Evolutionary conservation across 2,329 filamentous ascomycete genomes (phyloP).

Genomic region (Sporothrix brasiliensis): DNA sequence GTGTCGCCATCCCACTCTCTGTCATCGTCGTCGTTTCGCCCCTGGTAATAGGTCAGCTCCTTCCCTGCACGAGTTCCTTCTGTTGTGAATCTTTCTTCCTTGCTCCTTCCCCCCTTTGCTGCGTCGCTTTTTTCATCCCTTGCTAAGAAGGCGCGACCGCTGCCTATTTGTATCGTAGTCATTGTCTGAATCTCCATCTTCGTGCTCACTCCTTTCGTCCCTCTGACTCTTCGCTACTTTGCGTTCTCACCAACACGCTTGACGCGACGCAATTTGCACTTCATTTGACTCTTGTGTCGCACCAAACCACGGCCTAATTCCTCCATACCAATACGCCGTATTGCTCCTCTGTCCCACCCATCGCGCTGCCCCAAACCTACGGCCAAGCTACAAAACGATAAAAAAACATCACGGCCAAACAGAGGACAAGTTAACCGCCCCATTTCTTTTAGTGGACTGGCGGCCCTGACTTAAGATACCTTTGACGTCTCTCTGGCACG

Average conservation of each 20-base stretch:
- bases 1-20: slow-evolving; percentile 19
- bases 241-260: slow-evolving; percentile 13
- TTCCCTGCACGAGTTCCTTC: background rate
- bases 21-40: slow-evolving; percentile 7
- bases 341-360: background rate
- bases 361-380: background rate
- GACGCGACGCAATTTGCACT: background rate
- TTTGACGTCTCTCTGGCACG: slow-evolving; percentile 10
- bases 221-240: background rate
- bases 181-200: background rate
- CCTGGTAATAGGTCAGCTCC: slow-evolving; percentile 10
- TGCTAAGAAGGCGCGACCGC: slow-evolving; percentile 8
- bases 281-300: background rate
- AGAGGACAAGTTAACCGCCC: background rate
- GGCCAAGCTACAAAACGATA: background rate
- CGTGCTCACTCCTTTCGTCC: background rate
- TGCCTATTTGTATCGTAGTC: background rate
- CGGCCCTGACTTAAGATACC: slow-evolving; percentile 3
- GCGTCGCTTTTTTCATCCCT: background rate
- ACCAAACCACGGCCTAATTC: slow-evolving; percentile 4
- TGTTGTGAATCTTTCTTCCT: background rate
- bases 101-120: background rate
- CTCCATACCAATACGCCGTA: background rate
- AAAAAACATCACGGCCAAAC: background rate
- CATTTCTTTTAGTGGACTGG: slow-evolving; percentile 15